Percentiles rank a stretch among this genome's conserved stretches.
Evolutionary conservation across 1,284 basidiomycete genomes (phyloP).

Genomic region (Dichomitus squalens): DNA sequence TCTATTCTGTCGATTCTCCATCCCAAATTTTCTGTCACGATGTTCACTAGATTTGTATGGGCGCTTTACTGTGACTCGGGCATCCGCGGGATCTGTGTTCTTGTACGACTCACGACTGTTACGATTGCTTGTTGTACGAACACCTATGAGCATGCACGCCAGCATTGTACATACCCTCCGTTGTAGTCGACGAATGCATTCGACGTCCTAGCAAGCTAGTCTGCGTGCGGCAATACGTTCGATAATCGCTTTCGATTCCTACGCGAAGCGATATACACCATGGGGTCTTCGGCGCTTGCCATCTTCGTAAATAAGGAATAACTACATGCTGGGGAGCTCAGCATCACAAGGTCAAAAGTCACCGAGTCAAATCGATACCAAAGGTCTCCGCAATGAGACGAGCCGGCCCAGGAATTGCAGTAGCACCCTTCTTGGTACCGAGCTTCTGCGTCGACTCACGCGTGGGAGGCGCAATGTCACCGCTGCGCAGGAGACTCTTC

Average conservation of each 20-base stretch:
- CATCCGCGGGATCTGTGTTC: background rate
- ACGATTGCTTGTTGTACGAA: conserved; percentile 12
- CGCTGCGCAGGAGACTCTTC: conserved; percentile 17
- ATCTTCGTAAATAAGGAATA: too few relatives aligned
- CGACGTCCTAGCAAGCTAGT: background rate
- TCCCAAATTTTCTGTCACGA: background rate
- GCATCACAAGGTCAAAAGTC: background rate
- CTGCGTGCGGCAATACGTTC: too few relatives aligned
- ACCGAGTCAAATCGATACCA: conserved; percentile 16
- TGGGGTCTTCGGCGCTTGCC: too few relatives aligned
- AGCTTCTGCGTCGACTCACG: conserved; percentile 1
- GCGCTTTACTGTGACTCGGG: background rate
- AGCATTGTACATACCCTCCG: conserved; percentile 13
- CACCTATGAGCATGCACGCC: conserved; percentile 6
- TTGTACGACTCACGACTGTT: conserved; percentile 8
- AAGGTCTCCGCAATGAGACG: conserved; percentile 25
- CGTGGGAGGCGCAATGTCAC: conserved; percentile 10
- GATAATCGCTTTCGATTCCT: too few relatives aligned
- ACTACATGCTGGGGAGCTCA: background rate
- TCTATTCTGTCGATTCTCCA: background rate
- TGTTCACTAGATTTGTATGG: background rate
- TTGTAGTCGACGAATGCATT: conserved; percentile 7
- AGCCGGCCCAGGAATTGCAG: conserved; percentile 19
- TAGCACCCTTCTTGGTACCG: conserved; percentile 3
- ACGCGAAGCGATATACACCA: too few relatives aligned